Conservation (phyloP, 768 basidiomycete genomes). For the Lactarius akahatsu region DNA sequence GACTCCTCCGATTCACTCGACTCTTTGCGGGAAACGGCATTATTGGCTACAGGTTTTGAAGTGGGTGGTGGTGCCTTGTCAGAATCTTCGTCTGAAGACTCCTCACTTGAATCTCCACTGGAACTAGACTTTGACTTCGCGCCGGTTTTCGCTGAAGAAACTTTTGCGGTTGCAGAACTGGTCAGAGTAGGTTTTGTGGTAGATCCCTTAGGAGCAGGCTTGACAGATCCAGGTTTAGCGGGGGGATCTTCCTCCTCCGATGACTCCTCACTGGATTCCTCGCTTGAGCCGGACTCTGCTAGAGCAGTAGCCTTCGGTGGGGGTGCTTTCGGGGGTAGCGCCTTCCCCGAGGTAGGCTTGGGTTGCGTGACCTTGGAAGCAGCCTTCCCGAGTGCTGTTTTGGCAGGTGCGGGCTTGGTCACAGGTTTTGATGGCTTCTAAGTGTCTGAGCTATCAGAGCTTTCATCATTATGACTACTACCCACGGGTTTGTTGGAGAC, state of each 20-base stretch:
- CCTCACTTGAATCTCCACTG: conserved; percentile 29
- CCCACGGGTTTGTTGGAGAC: not conserved
- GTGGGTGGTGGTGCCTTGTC: conserved; percentile 31
- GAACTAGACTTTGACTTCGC: conserved; percentile 15
- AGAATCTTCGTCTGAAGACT: conserved; percentile 34
- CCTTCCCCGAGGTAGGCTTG: conserved; percentile 31
- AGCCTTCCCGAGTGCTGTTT: conserved; percentile 14
- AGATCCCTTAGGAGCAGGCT: not conserved
- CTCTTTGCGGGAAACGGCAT: conserved; percentile 33
- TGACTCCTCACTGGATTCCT: conserved; percentile 18
- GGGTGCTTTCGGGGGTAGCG: conserved; percentile 37
- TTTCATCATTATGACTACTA: conserved; percentile 7
- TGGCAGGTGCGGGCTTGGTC: conserved; percentile 19
- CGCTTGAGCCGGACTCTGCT: conserved; percentile 25
- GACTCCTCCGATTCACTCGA: conserved; percentile 25
- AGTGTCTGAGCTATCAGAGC: conserved; percentile 21
- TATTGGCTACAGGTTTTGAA: conserved; percentile 29
- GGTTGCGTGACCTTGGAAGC: conserved; percentile 15
- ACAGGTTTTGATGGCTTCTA: conserved; percentile 10
- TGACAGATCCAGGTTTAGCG: conserved; percentile 21
- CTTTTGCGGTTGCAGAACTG: conserved; percentile 2
- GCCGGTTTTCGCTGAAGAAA: conserved; percentile 1
- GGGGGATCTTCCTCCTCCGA: conserved; percentile 25
- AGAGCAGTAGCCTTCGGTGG: conserved; percentile 17
- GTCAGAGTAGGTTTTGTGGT: conserved; percentile 14